Conservation (phyloP, 148 eudicot species). For the Cornus kousa region DNA sequence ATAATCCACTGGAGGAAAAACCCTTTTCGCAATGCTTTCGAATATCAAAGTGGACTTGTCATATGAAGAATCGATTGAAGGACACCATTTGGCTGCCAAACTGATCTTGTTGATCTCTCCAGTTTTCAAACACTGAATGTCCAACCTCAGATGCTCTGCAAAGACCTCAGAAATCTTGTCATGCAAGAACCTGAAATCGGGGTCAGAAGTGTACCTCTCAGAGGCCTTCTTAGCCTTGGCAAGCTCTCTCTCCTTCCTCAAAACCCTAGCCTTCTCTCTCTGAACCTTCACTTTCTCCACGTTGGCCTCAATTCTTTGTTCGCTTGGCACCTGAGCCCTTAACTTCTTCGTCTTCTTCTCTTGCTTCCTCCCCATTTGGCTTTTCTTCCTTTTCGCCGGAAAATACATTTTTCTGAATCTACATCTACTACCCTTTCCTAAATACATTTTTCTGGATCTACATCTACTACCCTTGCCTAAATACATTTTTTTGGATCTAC, state of each 20-base stretch:
- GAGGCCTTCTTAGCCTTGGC: conserved; percentile 16
- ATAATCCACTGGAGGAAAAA: conserved; percentile 32
- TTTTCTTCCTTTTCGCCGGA: too few species aligned
- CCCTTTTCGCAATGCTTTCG: conserved; percentile 24
- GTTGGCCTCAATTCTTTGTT: too few species aligned
- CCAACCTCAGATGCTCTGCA: conserved; percentile 20
- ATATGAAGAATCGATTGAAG: conserved; percentile 24
- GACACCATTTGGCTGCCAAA: conserved; percentile 40
- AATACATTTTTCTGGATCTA: too few species aligned
- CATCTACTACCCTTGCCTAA: too few species aligned
- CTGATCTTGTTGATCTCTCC: conserved; percentile 20
- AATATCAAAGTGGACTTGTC: conserved; percentile 28
- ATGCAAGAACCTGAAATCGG: conserved; percentile 22
- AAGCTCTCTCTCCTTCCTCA: conserved; percentile 22
- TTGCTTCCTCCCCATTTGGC: not conserved
- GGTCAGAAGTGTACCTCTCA: conserved; percentile 16
- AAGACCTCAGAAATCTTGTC: conserved; percentile 25
- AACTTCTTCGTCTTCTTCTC: too few species aligned
- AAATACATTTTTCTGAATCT: too few species aligned
- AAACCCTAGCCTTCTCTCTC: conserved; percentile 6
- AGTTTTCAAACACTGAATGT: conserved; percentile 15
- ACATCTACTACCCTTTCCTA: too few species aligned
- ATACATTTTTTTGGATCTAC: too few species aligned
- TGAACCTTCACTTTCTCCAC: not conserved
- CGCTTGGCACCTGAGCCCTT: not conserved